These are phyloP conservation scores for Odontarrhena argentea DNA, from an alignment of 345 rosid species.

Conservation along the genomic window DNA sequence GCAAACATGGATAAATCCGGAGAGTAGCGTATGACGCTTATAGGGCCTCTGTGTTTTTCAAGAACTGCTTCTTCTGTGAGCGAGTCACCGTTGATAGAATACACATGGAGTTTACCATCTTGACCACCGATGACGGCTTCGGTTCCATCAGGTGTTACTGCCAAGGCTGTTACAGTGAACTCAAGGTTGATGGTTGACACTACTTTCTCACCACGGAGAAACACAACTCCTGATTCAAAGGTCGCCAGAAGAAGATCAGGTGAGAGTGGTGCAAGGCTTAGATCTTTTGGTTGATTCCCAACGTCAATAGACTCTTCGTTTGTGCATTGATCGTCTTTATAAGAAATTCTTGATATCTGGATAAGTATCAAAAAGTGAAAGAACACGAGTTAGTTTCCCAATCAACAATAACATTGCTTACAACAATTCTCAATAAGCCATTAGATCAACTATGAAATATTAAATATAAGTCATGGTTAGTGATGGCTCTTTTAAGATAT, in stretches of 20 bases:
- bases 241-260: conserved; percentile 74
- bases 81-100: conserved; percentile 66
- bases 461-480: conserved; percentile 1
- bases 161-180: conserved; percentile 78
- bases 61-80: conserved; percentile 77
- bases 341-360: conserved; percentile 75
- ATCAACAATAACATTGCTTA: background rate
- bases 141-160: conserved; percentile 80
- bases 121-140: conserved; percentile 88
- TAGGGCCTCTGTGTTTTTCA: conserved; percentile 89
- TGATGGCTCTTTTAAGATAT: background rate
- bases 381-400: conserved; percentile 20
- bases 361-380: conserved; percentile 19
- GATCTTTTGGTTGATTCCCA: conserved; percentile 86
- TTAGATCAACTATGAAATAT: background rate
- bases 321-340: conserved; percentile 74
- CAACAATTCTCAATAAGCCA: background rate
- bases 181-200: conserved; percentile 75
- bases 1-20: conserved; percentile 95
- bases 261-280: conserved; percentile 68
- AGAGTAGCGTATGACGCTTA: conserved; percentile 79
- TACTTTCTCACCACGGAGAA: conserved; percentile 69
- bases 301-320: conserved; percentile 65
- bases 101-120: conserved; percentile 80
- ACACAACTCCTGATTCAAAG: conserved; percentile 76